phyloP scores from a whole-genome alignment of 371 early-diverging fungal species.

The Mortierella sp. region DNA sequence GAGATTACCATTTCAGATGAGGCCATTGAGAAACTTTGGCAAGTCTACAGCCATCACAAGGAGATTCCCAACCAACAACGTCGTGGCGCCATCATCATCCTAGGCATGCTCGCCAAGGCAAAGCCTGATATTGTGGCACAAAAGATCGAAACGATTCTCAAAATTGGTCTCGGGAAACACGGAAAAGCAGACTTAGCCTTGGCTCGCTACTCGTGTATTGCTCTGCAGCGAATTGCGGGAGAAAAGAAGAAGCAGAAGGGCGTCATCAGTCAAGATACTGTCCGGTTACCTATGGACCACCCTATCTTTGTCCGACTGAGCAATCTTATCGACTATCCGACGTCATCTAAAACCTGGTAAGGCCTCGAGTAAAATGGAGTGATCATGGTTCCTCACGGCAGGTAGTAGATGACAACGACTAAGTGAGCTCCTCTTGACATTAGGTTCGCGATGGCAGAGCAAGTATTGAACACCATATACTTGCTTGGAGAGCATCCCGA shows the following conservation, averaged over 20 bases:
- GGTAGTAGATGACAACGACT: background rate
- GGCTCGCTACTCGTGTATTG: conserved; percentile 91
- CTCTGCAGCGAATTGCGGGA: conserved; percentile 82
- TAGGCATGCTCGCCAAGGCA: conserved; percentile 92
- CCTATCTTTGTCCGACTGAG: conserved; percentile 75
- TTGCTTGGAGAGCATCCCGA: conserved; percentile 91
- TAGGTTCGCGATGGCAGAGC: conserved; percentile 92
- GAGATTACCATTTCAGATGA: conserved; percentile 66
- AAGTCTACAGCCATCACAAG: conserved; percentile 81
- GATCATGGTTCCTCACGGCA: background rate
- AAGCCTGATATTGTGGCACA: conserved; percentile 80
- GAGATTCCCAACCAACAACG: conserved; percentile 79
- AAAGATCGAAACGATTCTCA: conserved; percentile 82
- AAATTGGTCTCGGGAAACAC: conserved; percentile 86
- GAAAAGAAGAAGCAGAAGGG: conserved; percentile 55
- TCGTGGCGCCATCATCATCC: conserved; percentile 90
- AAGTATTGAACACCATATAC: conserved; percentile 92
- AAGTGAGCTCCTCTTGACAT: background rate
- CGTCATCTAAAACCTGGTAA: conserved; percentile 75
- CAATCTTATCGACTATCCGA: conserved; percentile 70
- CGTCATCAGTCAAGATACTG: conserved; percentile 59
- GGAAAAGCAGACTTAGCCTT: conserved; percentile 84
- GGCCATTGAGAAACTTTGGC: conserved; percentile 88
- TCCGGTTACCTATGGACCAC: conserved; percentile 78
- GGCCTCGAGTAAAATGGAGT: background rate